These are phyloP conservation scores for Aureobasidium leucospermi DNA, from an alignment of 2,329 filamentous ascomycete species.

Conservation along the genomic window DNA sequence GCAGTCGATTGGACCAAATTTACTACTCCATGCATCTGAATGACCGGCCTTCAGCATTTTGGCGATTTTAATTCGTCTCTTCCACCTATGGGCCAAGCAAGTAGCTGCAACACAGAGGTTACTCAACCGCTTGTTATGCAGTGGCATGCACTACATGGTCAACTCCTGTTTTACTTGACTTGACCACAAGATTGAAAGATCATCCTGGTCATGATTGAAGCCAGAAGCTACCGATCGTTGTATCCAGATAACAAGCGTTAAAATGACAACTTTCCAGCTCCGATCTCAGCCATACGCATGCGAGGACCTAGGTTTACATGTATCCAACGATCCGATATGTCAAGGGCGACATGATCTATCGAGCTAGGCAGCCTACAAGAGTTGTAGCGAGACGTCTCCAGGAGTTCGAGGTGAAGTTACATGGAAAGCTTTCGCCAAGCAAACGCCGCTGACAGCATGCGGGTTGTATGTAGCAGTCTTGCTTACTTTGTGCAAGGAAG, in stretches of 20 bases:
- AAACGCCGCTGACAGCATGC: background rate
- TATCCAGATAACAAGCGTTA: no score
- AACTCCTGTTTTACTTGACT: no score
- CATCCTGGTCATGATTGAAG: no score
- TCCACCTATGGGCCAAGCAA: no score
- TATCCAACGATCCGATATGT: background rate
- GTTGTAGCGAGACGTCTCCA: background rate
- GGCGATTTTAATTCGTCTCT: background rate
- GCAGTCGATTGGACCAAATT: background rate
- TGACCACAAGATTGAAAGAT: no score
- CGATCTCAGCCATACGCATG: no score
- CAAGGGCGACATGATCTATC: background rate
- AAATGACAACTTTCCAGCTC: no score
- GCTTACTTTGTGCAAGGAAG: background rate
- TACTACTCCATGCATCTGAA: background rate
- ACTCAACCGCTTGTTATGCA: no score
- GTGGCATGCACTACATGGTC: no score
- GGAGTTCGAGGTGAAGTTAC: background rate
- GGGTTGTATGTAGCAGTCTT: background rate
- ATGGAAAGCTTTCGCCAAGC: background rate
- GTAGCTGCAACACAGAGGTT: no score
- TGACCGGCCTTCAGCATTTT: background rate
- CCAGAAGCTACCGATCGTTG: no score
- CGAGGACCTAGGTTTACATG: no score
- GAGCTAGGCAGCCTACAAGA: background rate